These are phyloP conservation scores for Geranomyces variabilis DNA, from an alignment of 192 early-diverging fungal genomes.

Conservation along the genomic window DNA sequence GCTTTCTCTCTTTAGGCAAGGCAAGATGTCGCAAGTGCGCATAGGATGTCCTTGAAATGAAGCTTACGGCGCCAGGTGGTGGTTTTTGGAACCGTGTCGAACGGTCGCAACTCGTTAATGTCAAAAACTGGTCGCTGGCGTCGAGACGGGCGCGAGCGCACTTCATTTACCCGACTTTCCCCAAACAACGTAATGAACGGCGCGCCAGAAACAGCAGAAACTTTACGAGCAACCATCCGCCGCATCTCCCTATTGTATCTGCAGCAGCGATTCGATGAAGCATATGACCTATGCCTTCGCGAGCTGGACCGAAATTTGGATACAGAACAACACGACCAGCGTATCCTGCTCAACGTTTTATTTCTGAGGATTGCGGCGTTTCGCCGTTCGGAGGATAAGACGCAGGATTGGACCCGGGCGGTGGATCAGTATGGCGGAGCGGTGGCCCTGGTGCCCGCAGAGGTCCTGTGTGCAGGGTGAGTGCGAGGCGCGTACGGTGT, in stretches of 20 bases:
- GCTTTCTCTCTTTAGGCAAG: too few species aligned
- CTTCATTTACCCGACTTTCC: too few species aligned
- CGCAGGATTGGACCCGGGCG: constrained; percentile 21
- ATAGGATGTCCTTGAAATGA: too few species aligned
- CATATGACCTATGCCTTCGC: constrained; percentile 3
- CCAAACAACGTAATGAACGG: too few species aligned
- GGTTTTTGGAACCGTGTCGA: too few species aligned
- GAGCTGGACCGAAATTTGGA: neutral
- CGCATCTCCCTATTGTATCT: constrained; percentile 18
- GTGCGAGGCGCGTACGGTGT: neutral
- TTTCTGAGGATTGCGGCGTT: constrained; percentile 22
- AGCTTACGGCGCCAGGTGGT: too few species aligned
- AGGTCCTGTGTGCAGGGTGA: constrained; percentile 31
- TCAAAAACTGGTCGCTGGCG: too few species aligned
- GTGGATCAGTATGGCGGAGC: constrained; percentile 13
- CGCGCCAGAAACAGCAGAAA: too few species aligned
- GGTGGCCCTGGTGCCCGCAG: constrained; percentile 13
- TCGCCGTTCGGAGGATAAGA: neutral
- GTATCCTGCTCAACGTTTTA: constrained; percentile 9
- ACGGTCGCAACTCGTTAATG: too few species aligned
- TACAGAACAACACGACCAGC: neutral
- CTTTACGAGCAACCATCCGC: neutral
- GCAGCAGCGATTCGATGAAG: constrained; percentile 28
- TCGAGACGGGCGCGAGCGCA: too few species aligned
- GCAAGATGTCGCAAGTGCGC: too few species aligned